Evolutionary conservation across 2,329 filamentous ascomycete genomes (phyloP), one percentile per base, ranked within the genome.

Genomic region (Claviceps arundinis): DNA sequence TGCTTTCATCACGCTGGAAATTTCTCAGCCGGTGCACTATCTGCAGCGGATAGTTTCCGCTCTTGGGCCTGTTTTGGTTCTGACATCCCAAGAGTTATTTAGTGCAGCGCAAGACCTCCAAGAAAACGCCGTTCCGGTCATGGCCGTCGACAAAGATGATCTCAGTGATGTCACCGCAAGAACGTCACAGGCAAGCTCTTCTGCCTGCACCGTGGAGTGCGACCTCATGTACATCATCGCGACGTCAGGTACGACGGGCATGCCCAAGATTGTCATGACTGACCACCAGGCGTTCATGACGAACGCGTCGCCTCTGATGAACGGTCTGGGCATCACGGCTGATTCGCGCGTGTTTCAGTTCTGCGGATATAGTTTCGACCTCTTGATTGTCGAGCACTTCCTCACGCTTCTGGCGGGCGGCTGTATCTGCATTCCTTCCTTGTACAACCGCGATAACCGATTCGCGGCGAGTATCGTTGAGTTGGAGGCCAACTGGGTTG

Each of bases 271-370:
- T 2, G 5, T 47, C 24, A 8, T 47, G 24, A 30, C 34, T 30
- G 5, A 47, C 4, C 44, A 47, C 14, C 26, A 37, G 17, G 3
- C 44, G 26, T 47, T 47, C 24, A 26, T 47, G 26, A 38, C 45
- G 38, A 47, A 34, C n/a, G 40, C 19, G 41, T 24, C 30, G 45
- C 38, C 13, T 22, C 47, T 52, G 45, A 26, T 9, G n/a, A 37
- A 34, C 14, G 38, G 14, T 37, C 1, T 40, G 38, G 47, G 40
- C 45, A 30, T 52, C 17, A 42, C 30, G 5, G 44, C 50, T 2
- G 41, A 43, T 5, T 48, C 38, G 24, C 50, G 50, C 3, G 50
- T 48, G n/a, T 24, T 52, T 14, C 50, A 52, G 14, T 52, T 52
- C 37, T 48, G 24, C 5, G 38, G 44, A 1, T 52, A 52, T 17